These are phyloP conservation scores for Suillus bovinus DNA, from an alignment of 768 basidiomycete species.

Conservation along the genomic window DNA sequence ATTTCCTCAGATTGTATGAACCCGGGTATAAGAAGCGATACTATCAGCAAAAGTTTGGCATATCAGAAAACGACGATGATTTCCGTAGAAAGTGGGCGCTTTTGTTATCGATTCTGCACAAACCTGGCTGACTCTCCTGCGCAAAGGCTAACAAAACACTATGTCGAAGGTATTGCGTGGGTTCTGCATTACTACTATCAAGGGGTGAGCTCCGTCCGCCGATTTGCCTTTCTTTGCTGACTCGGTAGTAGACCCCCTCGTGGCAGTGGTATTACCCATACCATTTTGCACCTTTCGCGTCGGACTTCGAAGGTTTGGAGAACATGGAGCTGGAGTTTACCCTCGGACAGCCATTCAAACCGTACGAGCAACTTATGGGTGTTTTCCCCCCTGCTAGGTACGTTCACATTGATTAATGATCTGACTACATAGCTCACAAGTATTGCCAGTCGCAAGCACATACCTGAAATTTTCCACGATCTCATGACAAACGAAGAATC, in stretches of 20 bases:
- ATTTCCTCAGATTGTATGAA: conserved; percentile 77
- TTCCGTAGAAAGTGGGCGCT: conserved; percentile 68
- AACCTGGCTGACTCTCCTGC: conserved; percentile 10
- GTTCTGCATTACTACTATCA: conserved; percentile 98
- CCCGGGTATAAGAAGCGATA: conserved; percentile 95
- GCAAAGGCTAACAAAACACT: conserved; percentile 72
- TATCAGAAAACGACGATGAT: conserved; percentile 65
- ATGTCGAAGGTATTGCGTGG: conserved; percentile 95
- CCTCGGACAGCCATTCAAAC: conserved; percentile 87
- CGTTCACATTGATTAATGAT: conserved; percentile 18
- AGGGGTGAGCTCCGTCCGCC: conserved; percentile 60
- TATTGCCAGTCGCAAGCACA: conserved; percentile 72
- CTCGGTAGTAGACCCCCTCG: conserved; percentile 65
- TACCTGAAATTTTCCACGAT: conserved; percentile 80
- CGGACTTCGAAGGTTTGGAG: conserved; percentile 82
- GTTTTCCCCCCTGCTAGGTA: conserved; percentile 95
- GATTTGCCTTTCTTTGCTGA: conserved; percentile 7
- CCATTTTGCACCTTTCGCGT: conserved; percentile 97
- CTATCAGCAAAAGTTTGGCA: conserved; percentile 89
- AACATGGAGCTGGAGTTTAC: conserved; percentile 81
- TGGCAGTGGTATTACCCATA: conserved; percentile 99
- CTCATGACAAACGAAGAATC: conserved; percentile 88
- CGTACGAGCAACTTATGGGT: conserved; percentile 97
- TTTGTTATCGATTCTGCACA: conserved; percentile 6
- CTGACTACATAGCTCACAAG: neutral